phyloP scores from a whole-genome alignment of 768 basidiomycete species.

The Termitomyces sp. region DNA sequence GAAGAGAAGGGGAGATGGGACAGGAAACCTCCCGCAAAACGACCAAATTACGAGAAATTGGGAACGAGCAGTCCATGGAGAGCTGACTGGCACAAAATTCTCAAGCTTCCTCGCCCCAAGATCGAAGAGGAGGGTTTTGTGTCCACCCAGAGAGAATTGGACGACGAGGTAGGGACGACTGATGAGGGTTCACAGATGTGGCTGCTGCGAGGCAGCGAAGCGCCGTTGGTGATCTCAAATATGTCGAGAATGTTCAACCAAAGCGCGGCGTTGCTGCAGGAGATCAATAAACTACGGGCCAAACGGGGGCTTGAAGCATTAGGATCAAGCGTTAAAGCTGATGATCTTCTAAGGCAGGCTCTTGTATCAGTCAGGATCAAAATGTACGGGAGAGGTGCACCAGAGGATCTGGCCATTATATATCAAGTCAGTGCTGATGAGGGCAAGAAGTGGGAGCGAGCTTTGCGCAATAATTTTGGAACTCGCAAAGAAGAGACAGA shows the following conservation, averaged over 20 bases:
- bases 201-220: constrained; percentile 60
- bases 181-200: constrained; percentile 39
- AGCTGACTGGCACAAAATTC: constrained; percentile 68
- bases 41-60: constrained; percentile 61
- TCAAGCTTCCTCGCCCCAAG: constrained; percentile 36
- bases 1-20: constrained; percentile 64
- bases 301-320: constrained; percentile 46
- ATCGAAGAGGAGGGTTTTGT: constrained; percentile 29
- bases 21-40: constrained; percentile 83
- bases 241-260: constrained; percentile 33
- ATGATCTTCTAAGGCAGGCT: constrained; percentile 50
- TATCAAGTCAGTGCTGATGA: constrained; percentile 57
- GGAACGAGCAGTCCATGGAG: constrained; percentile 68
- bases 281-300: constrained; percentile 53
- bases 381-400: constrained; percentile 63
- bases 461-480: constrained; percentile 14
- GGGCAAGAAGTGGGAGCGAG: constrained; percentile 39
- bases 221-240: constrained; percentile 38
- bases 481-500: constrained; percentile 17
- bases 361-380: constrained; percentile 61
- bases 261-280: constrained; percentile 38
- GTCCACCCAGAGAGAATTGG: constrained; percentile 51
- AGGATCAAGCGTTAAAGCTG: constrained; percentile 23
- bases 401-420: constrained; percentile 69
- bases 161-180: constrained; percentile 17